These are phyloP conservation scores for Neurospora tetrasperma DNA, from an alignment of 495 filamentous ascomycete species.

Conservation along the genomic window DNA sequence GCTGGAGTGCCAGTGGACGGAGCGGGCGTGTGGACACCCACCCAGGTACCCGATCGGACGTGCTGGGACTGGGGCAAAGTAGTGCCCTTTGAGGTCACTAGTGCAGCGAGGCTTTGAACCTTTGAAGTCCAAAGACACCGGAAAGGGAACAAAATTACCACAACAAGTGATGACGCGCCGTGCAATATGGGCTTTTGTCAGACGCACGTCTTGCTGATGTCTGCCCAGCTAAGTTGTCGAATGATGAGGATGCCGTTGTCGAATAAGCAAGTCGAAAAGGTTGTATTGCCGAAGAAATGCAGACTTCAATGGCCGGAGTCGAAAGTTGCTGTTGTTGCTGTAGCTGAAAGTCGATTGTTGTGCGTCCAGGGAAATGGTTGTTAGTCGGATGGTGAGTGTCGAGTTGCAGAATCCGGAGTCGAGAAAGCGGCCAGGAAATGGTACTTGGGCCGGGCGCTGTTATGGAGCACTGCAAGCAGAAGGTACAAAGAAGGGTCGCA, in stretches of 20 bases:
- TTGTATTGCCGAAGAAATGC: not conserved
- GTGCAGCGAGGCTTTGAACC: not conserved
- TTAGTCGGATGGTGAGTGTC: not conserved
- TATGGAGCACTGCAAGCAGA: conserved; percentile 5
- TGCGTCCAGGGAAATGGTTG: not conserved
- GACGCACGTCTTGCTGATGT: not conserved
- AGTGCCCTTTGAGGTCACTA: conserved; percentile 12
- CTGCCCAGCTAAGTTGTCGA: not conserved
- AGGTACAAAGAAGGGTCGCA: conserved; percentile 16
- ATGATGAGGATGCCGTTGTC: not conserved
- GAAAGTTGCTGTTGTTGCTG: conserved; percentile 1
- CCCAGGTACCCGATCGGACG: conserved; percentile 18
- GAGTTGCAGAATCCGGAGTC: not conserved
- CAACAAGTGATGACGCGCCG: not conserved
- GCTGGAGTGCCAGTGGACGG: conserved; percentile 10
- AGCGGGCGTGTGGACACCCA: conserved; percentile 17
- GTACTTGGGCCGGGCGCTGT: conserved; percentile 1
- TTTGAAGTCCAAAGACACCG: not conserved
- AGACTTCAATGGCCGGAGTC: not conserved
- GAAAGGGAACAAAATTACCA: not conserved
- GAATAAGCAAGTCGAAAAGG: not conserved
- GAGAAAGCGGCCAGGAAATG: not conserved
- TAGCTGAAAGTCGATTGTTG: not conserved
- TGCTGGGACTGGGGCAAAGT: conserved; percentile 18
- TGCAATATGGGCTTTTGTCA: not conserved